phyloP scores from a whole-genome alignment of 23 red algal species.

The Pyropia haitanensis region DNA sequence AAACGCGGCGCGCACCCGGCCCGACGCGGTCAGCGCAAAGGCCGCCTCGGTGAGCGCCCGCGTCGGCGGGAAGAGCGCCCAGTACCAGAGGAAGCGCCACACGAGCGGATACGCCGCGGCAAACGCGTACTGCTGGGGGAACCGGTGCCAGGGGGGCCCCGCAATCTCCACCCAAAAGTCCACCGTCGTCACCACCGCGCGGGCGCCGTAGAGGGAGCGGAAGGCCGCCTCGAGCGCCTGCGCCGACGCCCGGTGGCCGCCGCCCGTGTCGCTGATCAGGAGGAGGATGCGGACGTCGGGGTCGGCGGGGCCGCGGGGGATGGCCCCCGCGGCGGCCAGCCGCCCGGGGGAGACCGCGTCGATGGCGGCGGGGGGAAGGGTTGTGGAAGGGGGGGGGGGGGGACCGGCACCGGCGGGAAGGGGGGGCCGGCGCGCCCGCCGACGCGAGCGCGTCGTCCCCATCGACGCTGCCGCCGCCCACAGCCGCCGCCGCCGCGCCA shows the following conservation, averaged over 20 bases:
- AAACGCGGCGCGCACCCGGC: conserved; percentile 25
- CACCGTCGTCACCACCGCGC: conserved; percentile 24
- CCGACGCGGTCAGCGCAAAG: conserved; percentile 24
- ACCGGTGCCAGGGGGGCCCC: conserved; percentile 32
- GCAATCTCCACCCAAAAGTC: conserved; percentile 72
- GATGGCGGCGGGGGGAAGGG: too few species aligned
- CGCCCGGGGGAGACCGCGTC: too few species aligned
- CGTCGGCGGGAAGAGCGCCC: conserved; percentile 55
- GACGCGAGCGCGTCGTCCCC: too few species aligned
- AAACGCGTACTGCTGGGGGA: conserved; percentile 58
- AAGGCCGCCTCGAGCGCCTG: conserved; percentile 48
- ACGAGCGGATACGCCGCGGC: conserved; percentile 52
- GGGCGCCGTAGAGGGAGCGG: conserved; percentile 36
- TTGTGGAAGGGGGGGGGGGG: too few species aligned
- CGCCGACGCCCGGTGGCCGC: conserved; percentile 71
- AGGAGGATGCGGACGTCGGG: conserved; percentile 17
- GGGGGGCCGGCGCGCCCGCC: too few species aligned
- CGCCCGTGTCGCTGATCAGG: conserved; percentile 74
- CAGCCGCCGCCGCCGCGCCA: too few species aligned
- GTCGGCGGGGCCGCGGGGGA: not conserved
- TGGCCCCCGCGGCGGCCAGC: too few species aligned
- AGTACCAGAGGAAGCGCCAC: conserved; percentile 60
- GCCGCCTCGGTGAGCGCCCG: conserved; percentile 48
- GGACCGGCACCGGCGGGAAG: too few species aligned
- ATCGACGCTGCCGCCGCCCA: too few species aligned